Evolutionary conservation across 1,284 basidiomycete genomes (phyloP).

Genomic region (Meira miltonrushii): DNA sequence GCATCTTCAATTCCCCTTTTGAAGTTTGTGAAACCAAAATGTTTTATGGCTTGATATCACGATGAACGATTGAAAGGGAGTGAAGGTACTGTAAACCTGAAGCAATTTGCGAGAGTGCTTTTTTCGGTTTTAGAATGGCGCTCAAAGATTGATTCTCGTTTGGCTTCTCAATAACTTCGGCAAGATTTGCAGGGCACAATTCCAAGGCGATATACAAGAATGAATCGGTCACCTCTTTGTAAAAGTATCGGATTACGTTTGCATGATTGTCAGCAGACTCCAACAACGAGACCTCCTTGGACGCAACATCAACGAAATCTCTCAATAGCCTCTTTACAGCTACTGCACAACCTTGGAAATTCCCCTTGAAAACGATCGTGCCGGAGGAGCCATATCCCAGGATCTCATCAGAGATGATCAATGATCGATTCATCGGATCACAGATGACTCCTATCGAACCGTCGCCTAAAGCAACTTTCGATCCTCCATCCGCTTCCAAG

Average conservation of each 20-base stretch:
- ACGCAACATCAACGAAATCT: slow-evolving; percentile 90
- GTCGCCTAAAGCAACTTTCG: neutral
- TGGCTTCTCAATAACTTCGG: slow-evolving; percentile 74
- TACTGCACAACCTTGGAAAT: slow-evolving; percentile 88
- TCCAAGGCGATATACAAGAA: slow-evolving; percentile 98
- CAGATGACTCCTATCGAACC: slow-evolving; percentile 1
- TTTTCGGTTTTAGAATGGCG: slow-evolving; percentile 64
- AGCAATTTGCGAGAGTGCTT: slow-evolving; percentile 79
- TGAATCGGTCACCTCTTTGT: slow-evolving; percentile 70
- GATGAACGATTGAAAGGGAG: slow-evolving; percentile 89
- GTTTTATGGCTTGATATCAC: slow-evolving; percentile 95
- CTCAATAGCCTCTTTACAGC: slow-evolving; percentile 92
- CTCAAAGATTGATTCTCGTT: slow-evolving; percentile 36
- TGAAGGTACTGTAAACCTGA: slow-evolving; percentile 85
- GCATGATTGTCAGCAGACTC: slow-evolving; percentile 90
- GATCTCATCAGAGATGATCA: slow-evolving; percentile 45
- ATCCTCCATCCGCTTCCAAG: slow-evolving; percentile 1
- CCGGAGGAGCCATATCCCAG: slow-evolving; percentile 88
- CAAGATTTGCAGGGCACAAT: slow-evolving; percentile 87
- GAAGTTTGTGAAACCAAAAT: slow-evolving; percentile 64
- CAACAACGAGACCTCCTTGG: slow-evolving; percentile 86
- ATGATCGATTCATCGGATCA: slow-evolving; percentile 16
- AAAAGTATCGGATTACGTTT: slow-evolving; percentile 94
- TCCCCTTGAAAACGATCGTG: slow-evolving; percentile 87
- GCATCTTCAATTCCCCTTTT: slow-evolving; percentile 43